Conservation (phyloP, 495 filamentous ascomycete species). For the Cercophora sp. region DNA sequence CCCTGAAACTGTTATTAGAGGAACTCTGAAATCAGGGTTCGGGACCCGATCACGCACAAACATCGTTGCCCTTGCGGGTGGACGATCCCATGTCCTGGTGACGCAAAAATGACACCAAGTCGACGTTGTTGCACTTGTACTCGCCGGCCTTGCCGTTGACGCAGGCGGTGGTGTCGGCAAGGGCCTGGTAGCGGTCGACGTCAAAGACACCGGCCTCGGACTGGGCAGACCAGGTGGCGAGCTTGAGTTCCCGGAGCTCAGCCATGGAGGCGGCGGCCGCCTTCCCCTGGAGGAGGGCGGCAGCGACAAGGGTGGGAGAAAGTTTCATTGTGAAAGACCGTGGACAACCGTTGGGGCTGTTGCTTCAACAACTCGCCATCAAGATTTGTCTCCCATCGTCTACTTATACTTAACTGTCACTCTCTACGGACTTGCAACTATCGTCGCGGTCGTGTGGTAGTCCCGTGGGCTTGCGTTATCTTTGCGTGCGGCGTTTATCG, state of each 20-base stretch:
- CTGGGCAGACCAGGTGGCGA: conserved; percentile 6
- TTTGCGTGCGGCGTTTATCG: too few species aligned
- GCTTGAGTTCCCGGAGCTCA: conserved; percentile 7
- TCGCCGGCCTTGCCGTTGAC: conserved; percentile 20
- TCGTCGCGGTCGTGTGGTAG: too few species aligned
- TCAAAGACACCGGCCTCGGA: conserved; percentile 11
- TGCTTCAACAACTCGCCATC: too few species aligned
- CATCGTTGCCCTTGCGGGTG: conserved; percentile 15
- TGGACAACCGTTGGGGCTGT: too few species aligned
- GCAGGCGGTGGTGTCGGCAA: not conserved
- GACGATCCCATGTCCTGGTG: conserved; percentile 20
- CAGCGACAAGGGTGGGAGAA: not conserved
- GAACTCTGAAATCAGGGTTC: not conserved
- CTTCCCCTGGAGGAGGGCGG: not conserved
- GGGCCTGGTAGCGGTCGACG: conserved; percentile 7
- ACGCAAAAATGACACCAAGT: conserved; percentile 14
- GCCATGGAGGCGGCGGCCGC: conserved; percentile 18
- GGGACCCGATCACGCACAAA: conserved; percentile 6
- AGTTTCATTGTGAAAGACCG: conserved; percentile 7
- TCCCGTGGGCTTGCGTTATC: too few species aligned
- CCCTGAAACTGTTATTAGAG: conserved; percentile 1
- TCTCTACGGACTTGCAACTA: too few species aligned
- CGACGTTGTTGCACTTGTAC: conserved; percentile 17
- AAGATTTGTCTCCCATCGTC: too few species aligned
- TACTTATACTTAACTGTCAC: too few species aligned